These are phyloP conservation scores for Botryotinia calthae DNA, from an alignment of 2,329 filamentous ascomycete species.

Conservation along the genomic window DNA sequence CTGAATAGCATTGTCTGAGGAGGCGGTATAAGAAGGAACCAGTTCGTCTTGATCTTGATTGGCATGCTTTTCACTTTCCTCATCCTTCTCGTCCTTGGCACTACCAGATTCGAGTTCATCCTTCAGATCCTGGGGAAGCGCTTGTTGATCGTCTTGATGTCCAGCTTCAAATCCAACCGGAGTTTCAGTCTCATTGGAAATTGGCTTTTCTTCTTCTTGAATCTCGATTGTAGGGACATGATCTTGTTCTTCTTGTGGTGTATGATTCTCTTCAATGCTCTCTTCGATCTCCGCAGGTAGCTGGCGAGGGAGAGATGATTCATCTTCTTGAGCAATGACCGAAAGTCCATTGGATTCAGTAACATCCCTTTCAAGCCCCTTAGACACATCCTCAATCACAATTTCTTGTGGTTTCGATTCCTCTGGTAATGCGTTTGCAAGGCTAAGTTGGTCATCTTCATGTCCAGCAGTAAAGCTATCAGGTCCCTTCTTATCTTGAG, in stretches of 20 bases:
- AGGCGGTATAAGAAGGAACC: slow-evolving; percentile 15
- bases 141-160: slow-evolving; percentile 34
- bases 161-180: slow-evolving; percentile 27
- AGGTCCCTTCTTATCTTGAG: slow-evolving; percentile 19
- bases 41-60: background rate
- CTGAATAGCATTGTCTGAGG: slow-evolving; percentile 20
- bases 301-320: slow-evolving; percentile 24
- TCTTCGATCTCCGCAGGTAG: slow-evolving; percentile 32
- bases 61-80: slow-evolving; percentile 36
- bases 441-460: slow-evolving; percentile 33
- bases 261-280: slow-evolving; percentile 26
- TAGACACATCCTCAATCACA: background rate
- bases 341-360: slow-evolving; percentile 16
- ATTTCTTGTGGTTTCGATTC: slow-evolving; percentile 27
- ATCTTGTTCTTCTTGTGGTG: background rate
- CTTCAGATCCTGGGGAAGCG: slow-evolving; percentile 34
- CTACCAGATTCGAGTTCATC: slow-evolving; percentile 35
- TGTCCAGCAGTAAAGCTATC: slow-evolving; percentile 32
- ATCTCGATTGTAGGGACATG: background rate
- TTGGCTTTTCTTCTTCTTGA: slow-evolving; percentile 15
- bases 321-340: slow-evolving; percentile 20
- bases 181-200: slow-evolving; percentile 8
- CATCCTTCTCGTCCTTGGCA: slow-evolving; percentile 40
- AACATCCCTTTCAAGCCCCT: slow-evolving; percentile 14
- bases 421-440: slow-evolving; percentile 34